Evolutionary conservation across 2,329 filamentous ascomycete genomes (phyloP).

Genomic region (Trichoderma sp.): DNA sequence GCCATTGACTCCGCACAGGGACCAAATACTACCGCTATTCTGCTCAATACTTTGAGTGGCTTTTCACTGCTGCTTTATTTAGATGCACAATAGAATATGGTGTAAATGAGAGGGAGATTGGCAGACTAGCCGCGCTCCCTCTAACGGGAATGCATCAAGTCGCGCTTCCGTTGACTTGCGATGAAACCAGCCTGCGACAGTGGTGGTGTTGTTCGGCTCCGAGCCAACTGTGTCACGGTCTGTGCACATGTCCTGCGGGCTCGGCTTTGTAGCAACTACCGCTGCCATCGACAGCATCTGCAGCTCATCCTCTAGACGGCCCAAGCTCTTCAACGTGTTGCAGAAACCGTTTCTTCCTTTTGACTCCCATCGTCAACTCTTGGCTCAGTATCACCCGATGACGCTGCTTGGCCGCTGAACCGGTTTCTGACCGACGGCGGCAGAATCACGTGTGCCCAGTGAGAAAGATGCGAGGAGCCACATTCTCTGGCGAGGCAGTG

Average conservation of each 20-base stretch:
- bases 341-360: background rate
- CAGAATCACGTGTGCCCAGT: conserved; percentile 8
- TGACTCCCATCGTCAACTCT: background rate
- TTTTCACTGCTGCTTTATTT: background rate
- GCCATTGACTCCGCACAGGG: background rate
- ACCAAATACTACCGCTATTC: background rate
- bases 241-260: background rate
- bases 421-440: conserved; percentile 3
- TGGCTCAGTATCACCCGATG: background rate
- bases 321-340: background rate
- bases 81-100: background rate
- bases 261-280: background rate
- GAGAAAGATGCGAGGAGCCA: conserved; percentile 3
- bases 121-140: background rate
- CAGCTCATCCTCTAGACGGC: background rate
- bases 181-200: conserved; percentile 20
- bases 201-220: background rate
- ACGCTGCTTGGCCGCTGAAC: background rate
- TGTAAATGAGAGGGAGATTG: background rate
- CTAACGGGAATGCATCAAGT: background rate
- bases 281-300: background rate
- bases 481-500: conserved; percentile 1
- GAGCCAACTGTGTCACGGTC: background rate
- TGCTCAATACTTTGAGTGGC: background rate
- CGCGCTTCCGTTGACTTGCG: conserved; percentile 3